Base-by-base conservation (phyloP, 257 asterid genomes). In the Petunia secreta region DNA sequence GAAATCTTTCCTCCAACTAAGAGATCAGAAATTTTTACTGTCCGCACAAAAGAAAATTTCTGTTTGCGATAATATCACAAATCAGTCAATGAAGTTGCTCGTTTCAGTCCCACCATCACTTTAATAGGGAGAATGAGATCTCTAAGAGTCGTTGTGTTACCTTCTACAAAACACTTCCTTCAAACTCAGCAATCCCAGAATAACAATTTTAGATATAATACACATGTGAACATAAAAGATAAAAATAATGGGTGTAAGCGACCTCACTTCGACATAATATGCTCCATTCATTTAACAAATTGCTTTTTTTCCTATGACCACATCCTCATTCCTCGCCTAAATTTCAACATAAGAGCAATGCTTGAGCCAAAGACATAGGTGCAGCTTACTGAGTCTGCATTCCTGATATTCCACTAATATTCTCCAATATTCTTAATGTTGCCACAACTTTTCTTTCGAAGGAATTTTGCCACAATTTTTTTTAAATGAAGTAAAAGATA, bases 121-220 rank as follows among this genome's bases (percentile, higher is more conserved):
- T 25, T 44, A 36, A 50, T 36, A 25, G 62, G 44, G 41, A 71
- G 77, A 71, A 71, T 48, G 46, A 71, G 10, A 46, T 69, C 4
- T 44, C 76, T 44, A 48, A 46, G 41, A 25, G 16, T 46, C 9
- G 59, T 41, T 16, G 44, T 25, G 53, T 66, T 46, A 25, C 43
- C 58, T 69, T 69, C 58, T 69, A 57, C 43, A 69, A 69, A 69
- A 69, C 25, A 44, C 76, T 46, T 16, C 76, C 46, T 46, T 54
- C 58, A 69, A 16, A 16, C 16, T 69, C 25, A 69, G 36, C 58
- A 43, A 68, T 44, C 57, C 57, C 5, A 1, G n/a, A 68, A 68
- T 8, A 8, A 68, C 15, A 68, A 68, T 43, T 44, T 44, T 43
- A 68, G 75, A 68, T 53, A 46, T 44, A 44, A 66, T 64, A 46